Percentiles rank a stretch among this genome's conserved stretches.
phyloP scores from a whole-genome alignment of 192 early-diverging fungal species.

The Coemansia furcata region DNA sequence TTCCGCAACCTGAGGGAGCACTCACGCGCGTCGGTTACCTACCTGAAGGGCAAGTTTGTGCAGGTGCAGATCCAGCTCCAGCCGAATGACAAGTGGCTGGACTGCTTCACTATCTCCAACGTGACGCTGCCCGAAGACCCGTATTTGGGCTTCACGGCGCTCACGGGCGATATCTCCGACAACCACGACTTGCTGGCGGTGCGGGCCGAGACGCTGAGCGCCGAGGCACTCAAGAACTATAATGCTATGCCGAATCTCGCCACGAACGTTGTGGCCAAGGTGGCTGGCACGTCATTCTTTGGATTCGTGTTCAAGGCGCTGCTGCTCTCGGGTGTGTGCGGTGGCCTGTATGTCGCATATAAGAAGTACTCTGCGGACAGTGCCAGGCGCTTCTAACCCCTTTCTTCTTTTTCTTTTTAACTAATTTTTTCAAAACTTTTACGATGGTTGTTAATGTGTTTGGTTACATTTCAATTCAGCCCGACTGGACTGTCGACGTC shows the following conservation, averaged over 20 bases:
- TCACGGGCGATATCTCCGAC: conserved; percentile 89
- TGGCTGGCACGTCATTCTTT: conserved; percentile 15
- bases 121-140: conserved; percentile 72
- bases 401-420: conserved; percentile 1
- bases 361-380: conserved; percentile 45
- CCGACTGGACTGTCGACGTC: conserved; percentile 51
- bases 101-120: conserved; percentile 81
- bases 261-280: neutral
- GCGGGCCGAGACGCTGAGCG: conserved; percentile 38
- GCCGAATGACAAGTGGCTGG: conserved; percentile 66
- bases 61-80: conserved; percentile 56
- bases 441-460: conserved; percentile 30
- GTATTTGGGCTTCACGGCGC: conserved; percentile 90
- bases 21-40: conserved; percentile 70
- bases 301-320: conserved; percentile 44
- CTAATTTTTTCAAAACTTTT: neutral
- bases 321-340: conserved; percentile 38
- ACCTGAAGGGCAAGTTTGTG: conserved; percentile 61
- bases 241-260: conserved; percentile 23
- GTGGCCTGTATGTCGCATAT: conserved; percentile 47
- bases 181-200: conserved; percentile 53
- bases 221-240: conserved; percentile 48
- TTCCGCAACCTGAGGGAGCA: conserved; percentile 67
- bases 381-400: conserved; percentile 45
- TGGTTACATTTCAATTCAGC: conserved; percentile 48